These are phyloP conservation scores for Acacia concinna DNA, from an alignment of 331 rosid species.

Conservation along the genomic window DNA sequence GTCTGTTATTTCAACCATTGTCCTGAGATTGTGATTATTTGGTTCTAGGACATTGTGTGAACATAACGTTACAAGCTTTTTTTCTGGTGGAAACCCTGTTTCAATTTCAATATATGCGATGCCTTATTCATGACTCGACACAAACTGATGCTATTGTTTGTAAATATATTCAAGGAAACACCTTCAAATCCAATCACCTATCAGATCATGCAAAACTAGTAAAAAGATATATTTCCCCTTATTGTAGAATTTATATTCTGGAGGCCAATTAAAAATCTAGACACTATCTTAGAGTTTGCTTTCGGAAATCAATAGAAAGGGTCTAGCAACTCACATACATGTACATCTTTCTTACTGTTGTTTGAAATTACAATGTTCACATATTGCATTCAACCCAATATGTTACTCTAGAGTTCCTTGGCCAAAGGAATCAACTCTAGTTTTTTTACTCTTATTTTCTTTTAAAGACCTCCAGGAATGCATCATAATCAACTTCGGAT, in stretches of 20 bases:
- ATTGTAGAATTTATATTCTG: neutral
- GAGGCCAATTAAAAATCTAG: neutral
- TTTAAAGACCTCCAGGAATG: neutral
- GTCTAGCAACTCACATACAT: constrained; percentile 3
- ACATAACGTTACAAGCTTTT: neutral
- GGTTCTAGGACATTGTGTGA: neutral
- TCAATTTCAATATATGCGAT: constrained; percentile 8
- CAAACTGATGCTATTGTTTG: neutral
- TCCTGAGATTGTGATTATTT: neutral
- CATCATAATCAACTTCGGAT: constrained; percentile 4
- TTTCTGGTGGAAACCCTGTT: neutral
- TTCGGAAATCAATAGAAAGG: neutral
- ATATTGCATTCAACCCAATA: too few relatives aligned
- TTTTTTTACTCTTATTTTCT: neutral
- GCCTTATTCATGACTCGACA: neutral
- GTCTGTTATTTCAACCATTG: neutral
- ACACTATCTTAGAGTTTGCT: neutral
- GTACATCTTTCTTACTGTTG: neutral
- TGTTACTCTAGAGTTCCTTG: neutral
- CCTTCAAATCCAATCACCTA: neutral
- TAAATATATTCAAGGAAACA: neutral
- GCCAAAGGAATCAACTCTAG: neutral
- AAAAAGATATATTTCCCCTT: neutral
- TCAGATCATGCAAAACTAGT: neutral
- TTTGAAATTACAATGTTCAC: neutral